Evolutionary conservation across 139 green algal genomes (phyloP), one percentile per base, ranked within the genome.

Genomic region (Chlorella sp.): DNA sequence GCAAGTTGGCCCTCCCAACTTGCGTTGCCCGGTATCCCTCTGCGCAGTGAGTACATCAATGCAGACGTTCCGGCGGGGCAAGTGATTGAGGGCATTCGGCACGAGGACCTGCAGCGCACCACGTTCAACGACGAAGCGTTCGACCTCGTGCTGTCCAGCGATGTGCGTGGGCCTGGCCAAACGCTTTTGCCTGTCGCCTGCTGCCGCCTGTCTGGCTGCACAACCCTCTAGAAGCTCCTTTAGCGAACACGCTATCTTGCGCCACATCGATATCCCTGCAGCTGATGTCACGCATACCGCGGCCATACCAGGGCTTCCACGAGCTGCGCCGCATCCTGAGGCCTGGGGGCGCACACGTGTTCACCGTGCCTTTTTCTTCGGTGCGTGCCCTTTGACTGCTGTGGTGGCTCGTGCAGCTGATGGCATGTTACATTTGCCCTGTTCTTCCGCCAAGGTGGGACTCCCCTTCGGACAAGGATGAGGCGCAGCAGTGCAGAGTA

Each of bases 31-130:
- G 6, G 44, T 15, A 23, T 60, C 13, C 51, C 21, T 2, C 51
- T 60, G 51, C 51, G 76, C 79, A 78, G 64, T 30, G 79, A 84
- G 79, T 84, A 69, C 47, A 57, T 84, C 28, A 75, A 67, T 28
- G 32, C 44, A 7, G 79, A 75, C 28, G 4, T 84, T 20, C 28
- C 41, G 25, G 28, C 41, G n/a, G 79, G 79, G 11, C 47, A 18
- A 2, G 67, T 84, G 39, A 44, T 67, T 39, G 26, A 64, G n/a
- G 41, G 41, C 30, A 51, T 75, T 20, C 79, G 64, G 17, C 79
- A 84, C 41, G 79, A 84, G 44, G 79, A 84, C 64, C 79, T 84
- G 79, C 64, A 78, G 64, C 44, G 44, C 12, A 84, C 64, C n/a
- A 69, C 64, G 1, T 84, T 84, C 65, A 2, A 41, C 1, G 65